Base-by-base conservation (phyloP, 2,329 filamentous ascomycete species). In the Cytospora leucostoma region DNA sequence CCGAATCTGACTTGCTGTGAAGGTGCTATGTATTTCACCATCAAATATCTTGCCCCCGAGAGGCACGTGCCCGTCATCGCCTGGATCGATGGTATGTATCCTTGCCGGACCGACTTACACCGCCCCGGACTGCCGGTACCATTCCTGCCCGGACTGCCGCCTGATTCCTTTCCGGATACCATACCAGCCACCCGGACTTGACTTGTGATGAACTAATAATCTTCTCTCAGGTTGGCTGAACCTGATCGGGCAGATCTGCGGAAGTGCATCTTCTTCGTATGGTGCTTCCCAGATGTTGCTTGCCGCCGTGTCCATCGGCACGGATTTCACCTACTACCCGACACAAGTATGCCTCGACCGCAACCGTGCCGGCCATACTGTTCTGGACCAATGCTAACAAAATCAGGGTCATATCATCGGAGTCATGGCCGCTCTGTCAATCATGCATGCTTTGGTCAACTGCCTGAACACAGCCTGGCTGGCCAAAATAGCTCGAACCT, bases 401-500 rank as follows among this genome's bases (percentile, higher is more conserved):
- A 10, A 32, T 1, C 8, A 75, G 58, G 70, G 75, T 62, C 74
- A 79, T 57, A 76, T 80, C 1, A 77, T 84, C 32, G 81, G 79
- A 55, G 81, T 83, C 40, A 84, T 84, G 82, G 81, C 80, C 27
- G 81, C 74, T 12, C 69, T 83, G 50, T 82, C 81, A 3, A 73
- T 84, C 34, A 65, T 84, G 8, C 79, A 78, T 64, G 81, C 80
- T 32, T 62, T 78, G 0, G 75, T 84, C 63, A 84, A 84, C 72
- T 83, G 80, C 3, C 68, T 84, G 59, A 80, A 80, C 21, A 84
- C 82, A 0, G 79, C 80, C 64, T 83, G 81, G 80, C 80, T 85
- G 74, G 81, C 84, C 71, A 83, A 82, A 70, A 81, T 84, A 74
- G 83, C 82, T 61, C 81, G 82, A 66, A 74, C 73, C 19, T 84